These are phyloP conservation scores for Candida orba DNA, from an alignment of 805 yeast genomes.

Conservation along the genomic window DNA sequence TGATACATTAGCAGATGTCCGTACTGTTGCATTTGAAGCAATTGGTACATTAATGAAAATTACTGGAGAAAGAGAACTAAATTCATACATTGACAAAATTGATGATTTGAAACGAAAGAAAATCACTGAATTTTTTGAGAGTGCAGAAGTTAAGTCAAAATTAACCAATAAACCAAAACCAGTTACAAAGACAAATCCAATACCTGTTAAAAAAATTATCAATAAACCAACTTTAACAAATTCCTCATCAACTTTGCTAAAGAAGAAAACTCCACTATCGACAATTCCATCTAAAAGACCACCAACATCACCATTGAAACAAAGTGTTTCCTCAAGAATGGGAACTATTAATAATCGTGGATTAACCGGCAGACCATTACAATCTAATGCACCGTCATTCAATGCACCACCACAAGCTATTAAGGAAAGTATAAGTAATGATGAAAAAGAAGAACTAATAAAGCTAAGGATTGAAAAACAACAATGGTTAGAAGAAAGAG, in stretches of 20 bases:
- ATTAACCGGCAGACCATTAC: slow-evolving; percentile 37
- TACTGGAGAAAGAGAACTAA: slow-evolving; percentile 66
- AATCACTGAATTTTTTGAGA: slow-evolving; percentile 50
- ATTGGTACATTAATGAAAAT: slow-evolving; percentile 79
- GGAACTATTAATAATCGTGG: slow-evolving; percentile 22
- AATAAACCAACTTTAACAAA: not conserved
- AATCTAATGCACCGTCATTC: slow-evolving; percentile 15
- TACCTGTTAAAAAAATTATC: not conserved
- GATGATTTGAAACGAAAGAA: slow-evolving; percentile 72
- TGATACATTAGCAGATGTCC: slow-evolving; percentile 80
- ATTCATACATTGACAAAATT: slow-evolving; percentile 52
- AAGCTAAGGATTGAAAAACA: slow-evolving; percentile 47
- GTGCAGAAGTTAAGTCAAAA: slow-evolving; percentile 47
- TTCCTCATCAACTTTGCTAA: slow-evolving; percentile 1
- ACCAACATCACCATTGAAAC: slow-evolving; percentile 63
- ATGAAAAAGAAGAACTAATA: slow-evolving; percentile 37
- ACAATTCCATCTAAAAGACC: slow-evolving; percentile 11
- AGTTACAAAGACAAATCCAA: slow-evolving; percentile 13
- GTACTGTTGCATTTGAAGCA: slow-evolving; percentile 69
- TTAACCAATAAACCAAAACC: slow-evolving; percentile 20
- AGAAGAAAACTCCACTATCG: slow-evolving; percentile 10
- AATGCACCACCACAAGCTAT: not conserved
- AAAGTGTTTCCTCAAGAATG: slow-evolving; percentile 20
- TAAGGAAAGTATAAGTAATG: slow-evolving; percentile 11
- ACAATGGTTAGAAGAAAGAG: slow-evolving; percentile 26